Evolutionary conservation across 495 filamentous ascomycete genomes (phyloP).

Genomic region (Cairneyella variabilis): DNA sequence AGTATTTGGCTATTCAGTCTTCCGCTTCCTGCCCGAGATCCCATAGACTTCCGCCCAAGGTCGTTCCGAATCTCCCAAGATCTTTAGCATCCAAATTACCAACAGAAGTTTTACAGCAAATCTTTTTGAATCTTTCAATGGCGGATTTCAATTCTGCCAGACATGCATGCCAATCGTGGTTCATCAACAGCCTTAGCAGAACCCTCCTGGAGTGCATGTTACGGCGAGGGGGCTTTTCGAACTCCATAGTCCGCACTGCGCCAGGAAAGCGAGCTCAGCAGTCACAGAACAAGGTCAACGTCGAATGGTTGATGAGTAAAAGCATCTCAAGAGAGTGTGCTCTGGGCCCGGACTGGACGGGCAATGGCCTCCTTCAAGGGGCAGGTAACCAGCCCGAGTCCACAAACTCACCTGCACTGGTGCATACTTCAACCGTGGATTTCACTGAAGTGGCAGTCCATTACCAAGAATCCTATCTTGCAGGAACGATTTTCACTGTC

Average conservation of each 20-base stretch:
- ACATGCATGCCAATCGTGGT: conserved; percentile 63
- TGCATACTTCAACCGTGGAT: conserved; percentile 20
- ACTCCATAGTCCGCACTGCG: conserved; percentile 36
- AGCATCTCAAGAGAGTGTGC: conserved; percentile 59
- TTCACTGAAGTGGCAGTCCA: conserved; percentile 33
- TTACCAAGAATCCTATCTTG: conserved; percentile 8
- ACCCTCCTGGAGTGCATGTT: conserved; percentile 50
- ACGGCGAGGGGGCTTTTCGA: conserved; percentile 56
- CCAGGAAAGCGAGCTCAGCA: conserved; percentile 28
- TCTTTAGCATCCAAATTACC: conserved; percentile 38
- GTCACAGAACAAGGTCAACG: conserved; percentile 27
- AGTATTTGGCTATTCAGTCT: not conserved
- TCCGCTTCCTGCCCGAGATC: too few relatives aligned
- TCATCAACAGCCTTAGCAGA: conserved; percentile 55
- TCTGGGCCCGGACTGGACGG: conserved; percentile 45
- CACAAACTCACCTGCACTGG: conserved; percentile 20
- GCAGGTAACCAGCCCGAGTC: conserved; percentile 15
- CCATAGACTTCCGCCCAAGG: too few relatives aligned
- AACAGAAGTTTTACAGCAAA: conserved; percentile 57
- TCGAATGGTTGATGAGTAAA: conserved; percentile 56
- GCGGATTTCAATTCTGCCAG: conserved; percentile 64
- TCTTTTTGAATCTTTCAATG: conserved; percentile 52
- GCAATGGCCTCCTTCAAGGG: conserved; percentile 40
- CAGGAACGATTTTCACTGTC: conserved; percentile 43
- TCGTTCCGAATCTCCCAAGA: conserved; percentile 1